Conservation (phyloP, 2,329 filamentous ascomycete species). For the Trichoderma sp. region DNA sequence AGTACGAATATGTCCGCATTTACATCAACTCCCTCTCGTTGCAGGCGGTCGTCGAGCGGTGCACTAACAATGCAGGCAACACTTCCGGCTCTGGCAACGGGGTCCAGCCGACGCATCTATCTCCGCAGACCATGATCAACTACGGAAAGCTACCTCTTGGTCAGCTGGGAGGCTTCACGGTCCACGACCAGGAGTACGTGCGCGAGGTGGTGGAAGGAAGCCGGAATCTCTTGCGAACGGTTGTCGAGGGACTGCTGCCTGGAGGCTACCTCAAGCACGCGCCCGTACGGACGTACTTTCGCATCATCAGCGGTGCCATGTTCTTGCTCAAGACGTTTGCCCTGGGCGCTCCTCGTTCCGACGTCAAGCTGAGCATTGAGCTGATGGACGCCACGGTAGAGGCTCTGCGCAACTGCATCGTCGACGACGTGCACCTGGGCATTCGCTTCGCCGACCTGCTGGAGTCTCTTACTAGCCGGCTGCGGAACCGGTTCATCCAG, state of each 20-base stretch:
- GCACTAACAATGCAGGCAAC: slow-evolving; percentile 68
- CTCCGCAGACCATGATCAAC: slow-evolving; percentile 63
- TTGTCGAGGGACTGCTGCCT: slow-evolving; percentile 72
- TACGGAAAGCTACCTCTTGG: slow-evolving; percentile 63
- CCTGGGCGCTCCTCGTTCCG: slow-evolving; percentile 72
- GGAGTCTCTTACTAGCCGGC: slow-evolving; percentile 71
- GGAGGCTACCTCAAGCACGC: slow-evolving; percentile 77
- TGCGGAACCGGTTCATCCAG: slow-evolving; percentile 72
- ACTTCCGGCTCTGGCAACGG: slow-evolving; percentile 38
- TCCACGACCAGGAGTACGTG: slow-evolving; percentile 69
- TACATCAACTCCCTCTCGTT: slow-evolving; percentile 93
- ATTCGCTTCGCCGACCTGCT: slow-evolving; percentile 79
- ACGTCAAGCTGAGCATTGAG: slow-evolving; percentile 71
- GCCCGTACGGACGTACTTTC: slow-evolving; percentile 80
- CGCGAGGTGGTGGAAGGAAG: slow-evolving; percentile 75
- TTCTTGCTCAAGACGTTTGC: slow-evolving; percentile 83
- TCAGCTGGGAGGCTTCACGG: slow-evolving; percentile 60
- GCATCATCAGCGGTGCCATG: slow-evolving; percentile 82
- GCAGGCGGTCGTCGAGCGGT: slow-evolving; percentile 91
- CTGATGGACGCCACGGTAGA: slow-evolving; percentile 73
- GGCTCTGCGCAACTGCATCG: slow-evolving; percentile 72
- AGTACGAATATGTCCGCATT: slow-evolving; percentile 92
- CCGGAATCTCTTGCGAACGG: slow-evolving; percentile 71
- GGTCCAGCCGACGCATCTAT: slow-evolving; percentile 41
- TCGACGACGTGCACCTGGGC: slow-evolving; percentile 83